Percentiles rank a stretch among this genome's conserved stretches.
phyloP scores from a whole-genome alignment of 2,329 filamentous ascomycete genomes.

The Cadophora malorum region DNA sequence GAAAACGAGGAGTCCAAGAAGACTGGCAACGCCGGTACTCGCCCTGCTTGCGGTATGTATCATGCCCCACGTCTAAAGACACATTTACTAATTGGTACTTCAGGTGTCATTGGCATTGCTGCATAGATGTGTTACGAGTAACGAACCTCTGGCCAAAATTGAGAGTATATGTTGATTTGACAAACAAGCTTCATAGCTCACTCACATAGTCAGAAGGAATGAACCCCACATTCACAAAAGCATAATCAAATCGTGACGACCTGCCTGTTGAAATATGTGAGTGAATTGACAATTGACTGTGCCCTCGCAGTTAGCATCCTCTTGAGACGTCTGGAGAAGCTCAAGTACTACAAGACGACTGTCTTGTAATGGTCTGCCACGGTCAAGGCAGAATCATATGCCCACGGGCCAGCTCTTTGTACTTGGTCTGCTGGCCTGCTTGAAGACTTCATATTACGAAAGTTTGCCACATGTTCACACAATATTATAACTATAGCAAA shows the following conservation, averaged over 20 bases:
- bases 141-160: background rate
- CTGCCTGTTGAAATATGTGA: background rate
- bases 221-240: background rate
- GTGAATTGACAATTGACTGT: background rate
- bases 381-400: background rate
- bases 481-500: background rate
- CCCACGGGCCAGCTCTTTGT: background rate
- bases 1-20: slow-evolving; percentile 94
- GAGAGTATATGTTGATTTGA: slow-evolving; percentile 5
- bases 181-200: slow-evolving; percentile 18
- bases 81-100: slow-evolving; percentile 26
- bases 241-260: background rate
- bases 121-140: slow-evolving; percentile 55
- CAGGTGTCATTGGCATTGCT: slow-evolving; percentile 89
- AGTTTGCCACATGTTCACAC: background rate
- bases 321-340: background rate
- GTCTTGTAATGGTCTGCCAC: no score
- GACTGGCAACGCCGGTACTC: slow-evolving; percentile 93
- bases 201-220: slow-evolving; percentile 14
- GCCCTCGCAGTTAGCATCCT: background rate
- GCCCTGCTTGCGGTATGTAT: slow-evolving; percentile 88
- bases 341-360: background rate
- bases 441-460: background rate
- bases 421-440: background rate
- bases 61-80: background rate